Evolutionary conservation across 192 early-diverging fungal species (phyloP).

Genomic region (Umbelopsis sp.): DNA sequence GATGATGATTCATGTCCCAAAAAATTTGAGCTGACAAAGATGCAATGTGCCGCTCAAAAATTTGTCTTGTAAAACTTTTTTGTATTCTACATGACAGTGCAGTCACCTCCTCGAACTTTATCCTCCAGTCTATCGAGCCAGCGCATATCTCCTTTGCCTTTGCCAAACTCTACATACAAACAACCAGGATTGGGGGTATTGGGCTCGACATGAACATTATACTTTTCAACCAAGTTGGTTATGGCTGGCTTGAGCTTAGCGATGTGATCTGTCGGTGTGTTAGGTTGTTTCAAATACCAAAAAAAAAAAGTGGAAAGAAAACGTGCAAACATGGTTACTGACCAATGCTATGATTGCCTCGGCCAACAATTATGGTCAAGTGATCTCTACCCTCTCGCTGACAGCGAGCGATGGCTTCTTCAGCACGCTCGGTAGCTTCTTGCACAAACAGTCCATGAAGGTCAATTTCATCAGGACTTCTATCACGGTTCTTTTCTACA

Average conservation of each 20-base stretch:
- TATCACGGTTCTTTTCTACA: conserved; percentile 45
- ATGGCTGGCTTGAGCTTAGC: conserved; percentile 74
- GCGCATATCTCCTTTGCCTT: conserved; percentile 45
- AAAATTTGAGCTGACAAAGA: background rate
- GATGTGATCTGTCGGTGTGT: conserved; percentile 40
- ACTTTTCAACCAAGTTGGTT: conserved; percentile 51
- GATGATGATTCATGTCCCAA: too few species aligned
- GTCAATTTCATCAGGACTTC: conserved; percentile 57
- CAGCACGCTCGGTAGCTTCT: conserved; percentile 57
- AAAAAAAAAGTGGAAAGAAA: background rate
- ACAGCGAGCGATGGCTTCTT: conserved; percentile 53
- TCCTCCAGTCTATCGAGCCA: conserved; percentile 44
- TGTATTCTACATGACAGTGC: conserved; percentile 29
- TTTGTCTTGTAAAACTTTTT: conserved; percentile 2
- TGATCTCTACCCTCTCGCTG: conserved; percentile 40
- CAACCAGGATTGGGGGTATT: conserved; percentile 62
- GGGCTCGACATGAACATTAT: conserved; percentile 48
- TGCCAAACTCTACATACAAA: conserved; percentile 55
- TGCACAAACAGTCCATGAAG: conserved; percentile 69
- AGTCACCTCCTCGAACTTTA: conserved; percentile 22
- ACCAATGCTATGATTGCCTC: conserved; percentile 56
- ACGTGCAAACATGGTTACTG: too few species aligned
- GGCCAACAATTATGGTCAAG: conserved; percentile 66
- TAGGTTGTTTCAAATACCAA: background rate
- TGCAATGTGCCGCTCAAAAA: background rate